These are phyloP conservation scores for Salix purpurea DNA, from an alignment of 345 rosid genomes.

Conservation along the genomic window DNA sequence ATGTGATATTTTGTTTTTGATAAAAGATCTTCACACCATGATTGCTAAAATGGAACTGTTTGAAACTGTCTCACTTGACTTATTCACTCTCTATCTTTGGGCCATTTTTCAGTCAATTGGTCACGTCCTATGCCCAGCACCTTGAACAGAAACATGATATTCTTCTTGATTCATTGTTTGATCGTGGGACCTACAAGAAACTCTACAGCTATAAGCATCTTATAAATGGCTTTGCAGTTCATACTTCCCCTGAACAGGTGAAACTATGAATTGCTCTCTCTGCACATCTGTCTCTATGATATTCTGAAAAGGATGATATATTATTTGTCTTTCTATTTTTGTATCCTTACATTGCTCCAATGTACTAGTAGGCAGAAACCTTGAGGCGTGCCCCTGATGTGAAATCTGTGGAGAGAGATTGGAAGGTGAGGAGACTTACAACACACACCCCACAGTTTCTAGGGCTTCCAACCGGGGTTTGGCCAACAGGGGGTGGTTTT, in stretches of 20 bases:
- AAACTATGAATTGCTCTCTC: slow-evolving; percentile 16
- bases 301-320: background rate
- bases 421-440: slow-evolving; percentile 94
- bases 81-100: background rate
- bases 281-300: background rate
- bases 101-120: slow-evolving; percentile 55
- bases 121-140: slow-evolving; percentile 75
- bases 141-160: slow-evolving; percentile 89
- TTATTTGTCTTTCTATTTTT: slow-evolving; percentile 11
- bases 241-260: slow-evolving; percentile 88
- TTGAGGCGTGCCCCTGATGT: slow-evolving; percentile 72
- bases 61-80: background rate
- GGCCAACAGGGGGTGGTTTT: slow-evolving; percentile 99
- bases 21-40: background rate
- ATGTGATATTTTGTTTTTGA: background rate
- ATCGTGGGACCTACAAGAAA: slow-evolving; percentile 70
- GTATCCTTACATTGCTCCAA: slow-evolving; percentile 43
- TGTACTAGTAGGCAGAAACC: slow-evolving; percentile 82
- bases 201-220: slow-evolving; percentile 95
- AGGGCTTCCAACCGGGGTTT: slow-evolving; percentile 96
- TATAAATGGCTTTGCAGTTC: slow-evolving; percentile 91
- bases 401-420: slow-evolving; percentile 84
- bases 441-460: slow-evolving; percentile 96
- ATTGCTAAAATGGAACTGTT: background rate
- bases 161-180: slow-evolving; percentile 81